Percentiles rank a stretch among this genome's conserved stretches.
Conservation (phyloP, 106 monocot species). For the Dendrobium huoshanense region DNA sequence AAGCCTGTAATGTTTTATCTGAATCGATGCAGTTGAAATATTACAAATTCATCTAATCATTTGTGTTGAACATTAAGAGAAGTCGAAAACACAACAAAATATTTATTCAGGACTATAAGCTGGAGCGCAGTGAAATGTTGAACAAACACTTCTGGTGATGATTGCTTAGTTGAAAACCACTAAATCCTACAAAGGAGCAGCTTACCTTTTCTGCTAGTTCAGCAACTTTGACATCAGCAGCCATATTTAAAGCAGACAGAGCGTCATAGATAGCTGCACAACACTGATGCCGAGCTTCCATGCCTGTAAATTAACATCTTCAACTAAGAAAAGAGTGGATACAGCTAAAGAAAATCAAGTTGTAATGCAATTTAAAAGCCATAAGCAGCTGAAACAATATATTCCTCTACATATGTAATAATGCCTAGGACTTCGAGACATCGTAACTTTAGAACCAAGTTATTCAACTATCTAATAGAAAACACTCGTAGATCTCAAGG, state of each 20-base stretch:
- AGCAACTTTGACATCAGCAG: constrained; percentile 43
- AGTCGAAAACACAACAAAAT: too few species aligned
- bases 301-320: constrained; percentile 35
- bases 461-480: neutral
- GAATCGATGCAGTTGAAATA: too few species aligned
- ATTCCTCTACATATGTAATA: neutral
- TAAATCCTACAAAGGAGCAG: neutral
- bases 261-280: constrained; percentile 65
- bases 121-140: neutral
- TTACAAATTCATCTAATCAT: too few species aligned
- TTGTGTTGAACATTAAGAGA: too few species aligned
- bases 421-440: too few species aligned
- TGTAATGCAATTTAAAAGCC: neutral
- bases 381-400: neutral
- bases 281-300: constrained; percentile 77
- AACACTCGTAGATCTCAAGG: too few species aligned
- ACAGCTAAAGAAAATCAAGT: neutral
- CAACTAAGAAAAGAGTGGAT: neutral
- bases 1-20: too few species aligned
- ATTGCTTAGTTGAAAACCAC: neutral
- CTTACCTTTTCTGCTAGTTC: constrained; percentile 53
- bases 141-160: neutral
- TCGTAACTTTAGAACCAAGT: neutral
- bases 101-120: neutral
- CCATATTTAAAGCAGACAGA: constrained; percentile 52